Evolutionary conservation across 2,329 filamentous ascomycete species (phyloP).

Genomic region (Xylaria sp.): DNA sequence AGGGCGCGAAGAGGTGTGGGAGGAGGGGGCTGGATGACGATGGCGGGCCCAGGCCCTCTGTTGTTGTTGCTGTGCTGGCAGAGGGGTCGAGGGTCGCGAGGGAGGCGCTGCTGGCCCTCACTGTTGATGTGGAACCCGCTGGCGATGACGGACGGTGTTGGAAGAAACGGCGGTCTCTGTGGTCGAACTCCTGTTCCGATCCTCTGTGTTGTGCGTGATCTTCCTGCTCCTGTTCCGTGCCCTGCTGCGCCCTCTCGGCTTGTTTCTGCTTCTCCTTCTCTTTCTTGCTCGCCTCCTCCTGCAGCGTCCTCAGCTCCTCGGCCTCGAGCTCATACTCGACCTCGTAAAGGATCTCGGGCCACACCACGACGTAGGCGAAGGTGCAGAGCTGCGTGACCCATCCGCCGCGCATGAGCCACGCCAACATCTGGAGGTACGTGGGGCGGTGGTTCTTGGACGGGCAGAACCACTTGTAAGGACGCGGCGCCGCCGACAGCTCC

Average conservation of each 20-base stretch:
- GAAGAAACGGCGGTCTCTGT: slow-evolving; percentile 30
- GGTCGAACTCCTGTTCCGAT: slow-evolving; percentile 25
- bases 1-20: slow-evolving; percentile 34
- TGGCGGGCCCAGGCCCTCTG: slow-evolving; percentile 5
- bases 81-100: slow-evolving; percentile 29
- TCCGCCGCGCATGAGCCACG: slow-evolving; percentile 90
- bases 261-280: slow-evolving; percentile 35
- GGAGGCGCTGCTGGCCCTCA: slow-evolving; percentile 17
- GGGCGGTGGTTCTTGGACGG: slow-evolving; percentile 88
- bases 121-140: slow-evolving; percentile 29
- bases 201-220: slow-evolving; percentile 20
- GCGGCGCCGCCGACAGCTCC: slow-evolving; percentile 80
- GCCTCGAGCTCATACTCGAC: slow-evolving; percentile 77
- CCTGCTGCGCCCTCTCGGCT: slow-evolving; percentile 21
- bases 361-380: slow-evolving; percentile 88
- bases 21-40: slow-evolving; percentile 34
- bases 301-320: slow-evolving; percentile 61
- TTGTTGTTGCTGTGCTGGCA: slow-evolving; percentile 17
- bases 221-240: slow-evolving; percentile 12
- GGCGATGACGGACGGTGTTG: slow-evolving; percentile 28
- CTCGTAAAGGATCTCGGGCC: slow-evolving; percentile 82
- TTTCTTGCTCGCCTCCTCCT: slow-evolving; percentile 35
- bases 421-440: slow-evolving; percentile 88
- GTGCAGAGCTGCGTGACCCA: slow-evolving; percentile 95
- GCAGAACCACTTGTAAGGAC: slow-evolving; percentile 84